phyloP scores from a whole-genome alignment of 495 filamentous ascomycete genomes.

The Aspergillus taichungensis region DNA sequence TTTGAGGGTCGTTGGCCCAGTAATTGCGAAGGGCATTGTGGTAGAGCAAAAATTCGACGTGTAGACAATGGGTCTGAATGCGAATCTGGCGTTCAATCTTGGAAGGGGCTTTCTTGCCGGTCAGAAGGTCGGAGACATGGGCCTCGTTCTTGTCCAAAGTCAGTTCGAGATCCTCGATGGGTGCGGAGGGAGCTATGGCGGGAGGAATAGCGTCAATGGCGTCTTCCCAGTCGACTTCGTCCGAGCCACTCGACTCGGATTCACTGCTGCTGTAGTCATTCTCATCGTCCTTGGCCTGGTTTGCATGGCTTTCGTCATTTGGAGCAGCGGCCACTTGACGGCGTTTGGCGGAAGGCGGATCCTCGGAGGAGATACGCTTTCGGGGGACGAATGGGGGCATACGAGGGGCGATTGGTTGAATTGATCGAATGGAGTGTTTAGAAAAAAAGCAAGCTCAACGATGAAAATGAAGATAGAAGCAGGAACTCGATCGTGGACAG shows the following conservation, averaged over 20 bases:
- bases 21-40: conserved; percentile 82
- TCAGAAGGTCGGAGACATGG: conserved; percentile 47
- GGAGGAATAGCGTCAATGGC: conserved; percentile 20
- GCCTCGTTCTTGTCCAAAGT: conserved; percentile 56
- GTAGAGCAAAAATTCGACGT: conserved; percentile 81
- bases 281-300: conserved; percentile 11
- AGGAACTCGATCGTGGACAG: not conserved
- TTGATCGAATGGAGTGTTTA: not conserved
- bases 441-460: not conserved
- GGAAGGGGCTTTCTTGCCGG: conserved; percentile 75
- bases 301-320: conserved; percentile 12
- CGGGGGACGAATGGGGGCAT: conserved; percentile 48
- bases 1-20: conserved; percentile 72
- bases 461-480: not conserved
- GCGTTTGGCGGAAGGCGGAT: conserved; percentile 64
- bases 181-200: conserved; percentile 19
- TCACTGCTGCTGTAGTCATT: conserved; percentile 23
- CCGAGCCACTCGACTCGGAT: conserved; percentile 12
- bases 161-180: conserved; percentile 58
- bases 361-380: conserved; percentile 43
- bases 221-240: too few species aligned
- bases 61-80: conserved; percentile 70
- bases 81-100: conserved; percentile 76
- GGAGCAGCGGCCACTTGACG: conserved; percentile 32
- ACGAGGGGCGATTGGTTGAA: conserved; percentile 5